These are phyloP conservation scores for Talaromyces sp. DNA, from an alignment of 2,329 filamentous ascomycete species.

Conservation along the genomic window DNA sequence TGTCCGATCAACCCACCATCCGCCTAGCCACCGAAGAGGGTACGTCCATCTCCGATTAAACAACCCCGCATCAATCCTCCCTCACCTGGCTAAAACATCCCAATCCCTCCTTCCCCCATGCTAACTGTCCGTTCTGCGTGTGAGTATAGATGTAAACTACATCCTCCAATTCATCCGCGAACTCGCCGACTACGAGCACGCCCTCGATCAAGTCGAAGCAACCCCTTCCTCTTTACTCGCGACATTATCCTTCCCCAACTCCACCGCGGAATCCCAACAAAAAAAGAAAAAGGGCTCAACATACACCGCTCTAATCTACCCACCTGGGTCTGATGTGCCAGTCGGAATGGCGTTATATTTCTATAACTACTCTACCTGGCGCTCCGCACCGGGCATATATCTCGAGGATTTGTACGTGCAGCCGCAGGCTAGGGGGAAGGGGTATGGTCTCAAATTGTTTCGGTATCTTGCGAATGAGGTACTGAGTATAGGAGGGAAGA, in stretches of 20 bases:
- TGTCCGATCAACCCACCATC: conserved; percentile 40
- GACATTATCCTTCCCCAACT: conserved; percentile 74
- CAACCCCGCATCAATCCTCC: not conserved
- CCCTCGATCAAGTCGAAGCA: conserved; percentile 70
- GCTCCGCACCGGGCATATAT: conserved; percentile 81
- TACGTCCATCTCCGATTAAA: conserved; percentile 21
- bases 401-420: conserved; percentile 91
- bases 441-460: conserved; percentile 76
- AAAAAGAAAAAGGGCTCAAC: conserved; percentile 59
- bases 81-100: not conserved
- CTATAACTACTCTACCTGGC: conserved; percentile 95
- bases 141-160: conserved; percentile 66
- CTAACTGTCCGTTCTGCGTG: not conserved
- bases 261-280: conserved; percentile 36
- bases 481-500: conserved; percentile 64
- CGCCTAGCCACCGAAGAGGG: conserved; percentile 44
- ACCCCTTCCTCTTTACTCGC: conserved; percentile 69
- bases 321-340: conserved; percentile 43
- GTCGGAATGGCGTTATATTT: conserved; percentile 89
- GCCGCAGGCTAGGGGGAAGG: conserved; percentile 66
- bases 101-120: conserved; percentile 14
- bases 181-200: conserved; percentile 84
- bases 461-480: conserved; percentile 77
- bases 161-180: conserved; percentile 82
- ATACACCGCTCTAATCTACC: conserved; percentile 69